Base-by-base conservation (phyloP, 2,329 filamentous ascomycete species). In the Penicillium concentricum region DNA sequence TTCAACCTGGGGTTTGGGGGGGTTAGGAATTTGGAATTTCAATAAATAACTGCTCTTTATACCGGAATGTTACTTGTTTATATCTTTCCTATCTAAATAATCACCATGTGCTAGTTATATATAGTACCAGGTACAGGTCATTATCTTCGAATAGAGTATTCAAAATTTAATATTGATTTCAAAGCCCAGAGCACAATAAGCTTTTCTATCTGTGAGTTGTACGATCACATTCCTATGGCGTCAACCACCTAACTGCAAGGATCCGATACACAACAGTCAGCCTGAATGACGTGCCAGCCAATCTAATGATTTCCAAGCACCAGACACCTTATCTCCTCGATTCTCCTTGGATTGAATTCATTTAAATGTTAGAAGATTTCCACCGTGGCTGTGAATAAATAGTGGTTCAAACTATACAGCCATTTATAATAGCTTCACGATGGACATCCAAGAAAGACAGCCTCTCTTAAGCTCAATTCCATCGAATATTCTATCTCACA, bases 211-310 rank as follows among this genome's bases (percentile, higher is more conserved):
- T 18, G 20, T 26, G 18, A 42, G 30, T 22, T 42, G 22, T 28
- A 30, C 30, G 20, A 34, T 43, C 52, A 32, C 38, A 51, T 51
- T 50, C 38, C 52, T 22, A 50, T 50, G 30, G 26, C 34, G 24
- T 28, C n/a, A 32, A 44, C 39, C 34, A 51, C 46, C 26, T 7
- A 30, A 10, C 58, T 54, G 61, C 62, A 64, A 60, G 57, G 54
- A 51, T 35, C 30, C 30, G 56, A 61, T 37, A 64, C 65, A 62
- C 61, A 66, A 69, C 57, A 63, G 60, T 53, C 51, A 60, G 55
- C 61, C 46, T 37, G 51, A 62, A 72, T 72, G 68, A 61, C 69
- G 69, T 70, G 69, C 67, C 63, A 51, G 58, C 30, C 32, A 49
- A 38, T 12, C 39, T 34, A 42, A 22, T 65, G 59, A 62, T 66